Conservation (phyloP, 306 rosid genomes). For the Prinsepia uniflora region DNA sequence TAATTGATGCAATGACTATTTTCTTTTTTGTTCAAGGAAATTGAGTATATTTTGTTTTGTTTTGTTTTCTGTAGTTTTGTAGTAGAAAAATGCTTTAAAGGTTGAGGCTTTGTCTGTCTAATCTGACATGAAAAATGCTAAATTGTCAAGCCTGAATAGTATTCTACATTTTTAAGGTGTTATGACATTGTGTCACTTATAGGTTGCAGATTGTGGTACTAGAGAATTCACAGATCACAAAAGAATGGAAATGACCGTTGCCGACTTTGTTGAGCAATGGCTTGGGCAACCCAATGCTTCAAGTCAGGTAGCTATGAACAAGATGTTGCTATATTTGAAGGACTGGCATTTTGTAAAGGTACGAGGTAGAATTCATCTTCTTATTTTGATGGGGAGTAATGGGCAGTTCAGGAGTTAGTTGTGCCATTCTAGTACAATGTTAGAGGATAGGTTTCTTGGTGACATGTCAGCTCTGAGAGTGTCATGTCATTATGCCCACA, state of each 20-base stretch:
- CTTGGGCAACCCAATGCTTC: constrained; percentile 31
- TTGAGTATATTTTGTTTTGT: not conserved
- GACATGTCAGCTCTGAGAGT: not conserved
- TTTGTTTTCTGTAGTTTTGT: too few relatives aligned
- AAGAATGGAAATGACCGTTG: constrained; percentile 66
- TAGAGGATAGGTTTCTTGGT: not conserved
- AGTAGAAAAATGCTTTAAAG: not conserved
- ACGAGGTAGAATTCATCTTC: constrained; percentile 7
- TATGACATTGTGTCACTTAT: constrained; percentile 12
- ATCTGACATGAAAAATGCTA: not conserved
- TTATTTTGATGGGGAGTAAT: not conserved
- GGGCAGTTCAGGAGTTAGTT: not conserved
- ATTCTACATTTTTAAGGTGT: not conserved
- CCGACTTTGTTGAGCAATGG: constrained; percentile 59
- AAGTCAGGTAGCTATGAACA: constrained; percentile 20
- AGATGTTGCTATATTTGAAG: constrained; percentile 67
- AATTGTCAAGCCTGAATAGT: not conserved
- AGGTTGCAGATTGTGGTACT: constrained; percentile 85
- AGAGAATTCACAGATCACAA: constrained; percentile 88
- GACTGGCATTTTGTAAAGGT: constrained; percentile 99
- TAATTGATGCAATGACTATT: too few relatives aligned
- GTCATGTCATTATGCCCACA: not conserved
- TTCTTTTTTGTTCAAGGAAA: too few relatives aligned
- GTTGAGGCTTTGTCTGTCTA: not conserved
- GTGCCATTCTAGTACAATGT: not conserved